Evolutionary conservation across 257 asterid species (phyloP), one percentile per base, ranked within the genome.

Genomic region (Ehretia macrophylla): DNA sequence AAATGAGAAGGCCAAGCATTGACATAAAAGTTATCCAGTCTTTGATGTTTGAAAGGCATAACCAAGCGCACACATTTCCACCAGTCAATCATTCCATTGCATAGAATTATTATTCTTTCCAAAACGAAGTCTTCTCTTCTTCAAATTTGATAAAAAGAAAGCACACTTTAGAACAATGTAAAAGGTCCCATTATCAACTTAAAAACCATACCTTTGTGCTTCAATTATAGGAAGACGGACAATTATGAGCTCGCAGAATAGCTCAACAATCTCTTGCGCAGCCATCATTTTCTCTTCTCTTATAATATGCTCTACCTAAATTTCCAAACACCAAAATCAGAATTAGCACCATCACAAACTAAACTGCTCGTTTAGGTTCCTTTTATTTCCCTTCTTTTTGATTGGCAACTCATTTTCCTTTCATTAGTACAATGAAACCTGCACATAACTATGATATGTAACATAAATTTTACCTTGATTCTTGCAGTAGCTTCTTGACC

Each of bases 401-500:
- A 27, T 1, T 1, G 35, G 6, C 3, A 27, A 6, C 6, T 27
- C 35, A 27, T 27, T 27, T 27, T 27, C 35, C 35, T 27, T 27
- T 27, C 6, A 27, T 6, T 27, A 27, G 6, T 27, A 27, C 35
- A 27, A 27, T 27, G 47, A 42, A 3, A 42, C 3, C 2, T 10
- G 14, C 47, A 42, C 47, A 42, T 42, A 2, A 42, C 3, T 6
- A 27, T 27, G 3, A 27, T 27, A 17, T 50, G 17, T 19, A 10
- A 48, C 14, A 1, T 5, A 13, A 39, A 46, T 42, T 52, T 48
- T 76, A 88, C 96, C 88, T 97, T 85, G 67, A 93, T 93, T 21
- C 99, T 71, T 56, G 99, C 97, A 54, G 97, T 89, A 58, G 97
- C 99, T 85, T 93, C 99, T 75, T 89, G 99, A 66, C 97, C 99